phyloP scores from a whole-genome alignment of 2,329 filamentous ascomycete species.

The Metarhizium robertsii region DNA sequence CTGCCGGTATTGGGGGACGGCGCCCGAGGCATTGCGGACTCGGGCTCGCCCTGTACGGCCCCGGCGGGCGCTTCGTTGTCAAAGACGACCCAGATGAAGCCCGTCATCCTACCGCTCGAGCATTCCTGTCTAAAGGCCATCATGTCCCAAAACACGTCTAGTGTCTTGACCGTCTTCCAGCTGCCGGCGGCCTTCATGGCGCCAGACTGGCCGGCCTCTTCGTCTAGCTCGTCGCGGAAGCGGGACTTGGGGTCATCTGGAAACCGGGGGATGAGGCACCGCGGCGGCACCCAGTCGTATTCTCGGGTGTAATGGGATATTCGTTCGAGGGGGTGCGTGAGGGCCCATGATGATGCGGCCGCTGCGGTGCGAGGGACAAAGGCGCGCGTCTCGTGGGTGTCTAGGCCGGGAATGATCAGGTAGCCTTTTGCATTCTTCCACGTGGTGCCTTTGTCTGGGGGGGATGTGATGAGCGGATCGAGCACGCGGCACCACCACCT shows the following conservation, averaged over 20 bases:
- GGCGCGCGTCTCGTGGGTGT: slow-evolving; percentile 67
- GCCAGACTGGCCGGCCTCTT: slow-evolving; percentile 56
- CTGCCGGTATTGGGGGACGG: slow-evolving; percentile 21
- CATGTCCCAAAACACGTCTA: slow-evolving; percentile 97
- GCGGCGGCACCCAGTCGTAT: slow-evolving; percentile 55
- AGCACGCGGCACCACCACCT: slow-evolving; percentile 93
- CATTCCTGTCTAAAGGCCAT: slow-evolving; percentile 97
- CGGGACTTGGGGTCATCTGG: slow-evolving; percentile 93
- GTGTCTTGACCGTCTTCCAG: slow-evolving; percentile 74
- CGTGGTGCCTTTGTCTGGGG: slow-evolving; percentile 21
- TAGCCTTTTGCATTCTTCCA: slow-evolving; percentile 55
- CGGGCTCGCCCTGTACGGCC: slow-evolving; percentile 14
- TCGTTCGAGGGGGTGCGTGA: slow-evolving; percentile 60
- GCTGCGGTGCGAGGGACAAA: slow-evolving; percentile 54
- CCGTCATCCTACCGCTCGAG: slow-evolving; percentile 82
- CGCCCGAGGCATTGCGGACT: slow-evolving; percentile 19
- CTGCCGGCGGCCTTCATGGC: slow-evolving; percentile 48
- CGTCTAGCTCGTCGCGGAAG: slow-evolving; percentile 81
- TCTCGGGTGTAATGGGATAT: slow-evolving; percentile 55
- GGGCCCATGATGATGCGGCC: slow-evolving; percentile 51
- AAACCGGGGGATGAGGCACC: slow-evolving; percentile 81
- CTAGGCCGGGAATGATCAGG: slow-evolving; percentile 78
- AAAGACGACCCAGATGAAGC: slow-evolving; percentile 90
- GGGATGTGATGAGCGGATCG: slow-evolving; percentile 57
- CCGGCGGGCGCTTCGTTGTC: slow-evolving; percentile 35